Base-by-base conservation (phyloP, 345 rosid species). In the Nasturtium officinale region DNA sequence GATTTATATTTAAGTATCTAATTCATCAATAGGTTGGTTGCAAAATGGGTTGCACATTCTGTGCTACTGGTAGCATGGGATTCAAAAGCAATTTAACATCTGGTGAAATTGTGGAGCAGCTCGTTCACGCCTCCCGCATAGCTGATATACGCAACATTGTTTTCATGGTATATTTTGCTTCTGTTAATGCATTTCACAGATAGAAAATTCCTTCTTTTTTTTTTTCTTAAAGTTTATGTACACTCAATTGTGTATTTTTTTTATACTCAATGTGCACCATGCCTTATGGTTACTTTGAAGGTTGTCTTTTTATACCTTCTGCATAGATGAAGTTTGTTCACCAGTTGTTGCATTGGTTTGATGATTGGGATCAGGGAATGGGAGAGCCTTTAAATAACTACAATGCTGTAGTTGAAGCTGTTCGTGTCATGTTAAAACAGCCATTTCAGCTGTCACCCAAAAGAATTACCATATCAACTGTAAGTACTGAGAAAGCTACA, bases 31-130 rank as follows among this genome's bases (percentile, higher is more conserved):
- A 95, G 99, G 99, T 95, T 82, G 99, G 99, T 61, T 95, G 99
- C 83, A 95, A 95, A 81, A 95, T 91, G 99, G 96, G 99, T 21
- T 95, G 99, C 82, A 95, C 78, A 35, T 95, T 95, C 78, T 95
- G 99, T 83, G 99, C 99, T 6, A 91, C 99, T 12, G 99, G 99
- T 83, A 90, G 83, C 47, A 95, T 95, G 99, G 98, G 96, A 21
- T 90, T 95, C 72, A 88, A 91, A 78, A 88, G 75, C 81, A 90
- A 95, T 80, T 75, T 95, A 28, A 81, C 96, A 3, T 83, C 96
- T 0, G 96, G 99, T 72, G 99, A 95, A 81, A 95, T 95, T 52
- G 85, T 95, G 80, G 99, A 95, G 79, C 98, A 95, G 71, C 84
- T 95, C 38, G 99, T 95, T 75, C 92, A 95, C 71, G 98, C 99